phyloP scores from a whole-genome alignment of 441 rosid species.

The Macaranga tanarius region DNA sequence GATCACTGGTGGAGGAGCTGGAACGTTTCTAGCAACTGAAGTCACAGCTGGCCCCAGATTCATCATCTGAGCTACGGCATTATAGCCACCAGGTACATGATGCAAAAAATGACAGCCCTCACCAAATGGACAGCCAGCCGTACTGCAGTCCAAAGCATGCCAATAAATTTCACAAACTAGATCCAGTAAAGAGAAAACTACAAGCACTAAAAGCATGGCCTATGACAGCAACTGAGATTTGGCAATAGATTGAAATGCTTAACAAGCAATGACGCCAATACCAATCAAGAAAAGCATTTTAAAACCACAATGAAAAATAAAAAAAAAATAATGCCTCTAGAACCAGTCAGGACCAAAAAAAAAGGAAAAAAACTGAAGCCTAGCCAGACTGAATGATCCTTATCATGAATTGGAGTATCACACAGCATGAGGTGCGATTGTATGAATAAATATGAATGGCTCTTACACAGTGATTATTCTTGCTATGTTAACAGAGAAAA shows the following conservation, averaged over 20 bases:
- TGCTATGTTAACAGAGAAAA: background rate
- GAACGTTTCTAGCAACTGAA: constrained; percentile 39
- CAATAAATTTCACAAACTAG: background rate
- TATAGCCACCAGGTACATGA: constrained; percentile 75
- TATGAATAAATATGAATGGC: background rate
- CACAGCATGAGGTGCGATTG: background rate
- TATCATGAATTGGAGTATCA: background rate
- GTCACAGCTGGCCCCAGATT: constrained; percentile 43
- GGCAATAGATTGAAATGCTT: background rate
- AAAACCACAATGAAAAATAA: background rate
- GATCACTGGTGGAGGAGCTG: constrained; percentile 30
- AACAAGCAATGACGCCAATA: background rate
- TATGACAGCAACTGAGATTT: background rate
- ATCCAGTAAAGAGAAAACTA: background rate
- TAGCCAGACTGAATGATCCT: background rate
- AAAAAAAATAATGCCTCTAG: background rate
- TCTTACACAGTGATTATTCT: background rate
- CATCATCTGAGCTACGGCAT: constrained; percentile 71
- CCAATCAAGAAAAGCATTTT: background rate
- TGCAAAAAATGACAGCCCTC: constrained; percentile 87
- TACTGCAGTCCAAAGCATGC: constrained; percentile 47
- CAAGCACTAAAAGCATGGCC: background rate
- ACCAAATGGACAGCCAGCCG: constrained; percentile 85
- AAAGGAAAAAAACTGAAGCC: no score
- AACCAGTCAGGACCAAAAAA: no score